Evolutionary conservation across 2,329 filamentous ascomycete genomes (phyloP).

Genomic region (Chrysosporium keratinophilum): DNA sequence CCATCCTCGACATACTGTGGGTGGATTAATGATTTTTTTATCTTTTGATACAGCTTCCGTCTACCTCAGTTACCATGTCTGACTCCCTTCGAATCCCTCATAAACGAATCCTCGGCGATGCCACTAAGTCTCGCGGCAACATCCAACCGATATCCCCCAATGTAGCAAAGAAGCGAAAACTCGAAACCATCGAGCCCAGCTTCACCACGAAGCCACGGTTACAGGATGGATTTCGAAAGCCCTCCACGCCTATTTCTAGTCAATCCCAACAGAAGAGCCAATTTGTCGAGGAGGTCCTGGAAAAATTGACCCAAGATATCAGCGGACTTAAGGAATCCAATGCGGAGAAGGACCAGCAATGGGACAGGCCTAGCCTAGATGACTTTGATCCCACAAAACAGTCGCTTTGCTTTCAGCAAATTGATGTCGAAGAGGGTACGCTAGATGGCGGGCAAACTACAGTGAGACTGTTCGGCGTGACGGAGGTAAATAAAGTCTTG

Average conservation of each 20-base stretch:
- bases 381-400: slow-evolving; percentile 55
- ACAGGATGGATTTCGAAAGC: slow-evolving; percentile 49
- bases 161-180: slow-evolving; percentile 69
- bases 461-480: slow-evolving; percentile 90
- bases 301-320: slow-evolving; percentile 93
- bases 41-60: not conserved
- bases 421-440: slow-evolving; percentile 85
- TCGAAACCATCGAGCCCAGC: slow-evolving; percentile 47
- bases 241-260: slow-evolving; percentile 53
- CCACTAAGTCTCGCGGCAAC: slow-evolving; percentile 54
- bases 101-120: slow-evolving; percentile 63
- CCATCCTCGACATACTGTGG: slow-evolving; percentile 1
- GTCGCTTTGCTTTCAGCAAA: slow-evolving; percentile 82
- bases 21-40: not conserved
- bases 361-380: slow-evolving; percentile 58
- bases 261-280: slow-evolving; percentile 65
- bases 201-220: slow-evolving; percentile 50
- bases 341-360: slow-evolving; percentile 85
- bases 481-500: slow-evolving; percentile 44
- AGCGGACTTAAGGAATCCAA: slow-evolving; percentile 74
- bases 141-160: slow-evolving; percentile 40
- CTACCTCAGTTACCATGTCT: slow-evolving; percentile 25
- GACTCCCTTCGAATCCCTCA: slow-evolving; percentile 44
- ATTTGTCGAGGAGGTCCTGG: slow-evolving; percentile 87
- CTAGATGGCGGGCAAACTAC: slow-evolving; percentile 64